Evolutionary conservation across 2,329 filamentous ascomycete species (phyloP).

Genomic region (Apiospora hydei): DNA sequence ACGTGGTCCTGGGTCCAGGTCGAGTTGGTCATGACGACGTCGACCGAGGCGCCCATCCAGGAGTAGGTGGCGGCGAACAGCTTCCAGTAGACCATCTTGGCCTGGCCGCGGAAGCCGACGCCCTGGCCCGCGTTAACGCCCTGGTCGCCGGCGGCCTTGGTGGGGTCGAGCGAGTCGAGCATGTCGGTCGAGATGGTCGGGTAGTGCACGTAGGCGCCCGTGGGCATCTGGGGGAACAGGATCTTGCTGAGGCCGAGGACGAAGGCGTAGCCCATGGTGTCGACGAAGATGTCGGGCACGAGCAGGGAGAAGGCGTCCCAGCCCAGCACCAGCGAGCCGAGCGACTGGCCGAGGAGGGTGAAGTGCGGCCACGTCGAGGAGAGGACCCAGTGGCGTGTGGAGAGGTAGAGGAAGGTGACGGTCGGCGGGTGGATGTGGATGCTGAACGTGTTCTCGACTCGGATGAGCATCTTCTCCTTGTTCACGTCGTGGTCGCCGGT

Average conservation of each 20-base stretch:
- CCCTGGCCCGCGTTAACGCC: constrained; percentile 88
- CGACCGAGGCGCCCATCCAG: constrained; percentile 80
- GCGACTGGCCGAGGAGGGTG: constrained; percentile 90
- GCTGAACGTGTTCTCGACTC: constrained; percentile 89
- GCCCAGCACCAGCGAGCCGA: constrained; percentile 86
- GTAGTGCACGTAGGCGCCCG: constrained; percentile 95
- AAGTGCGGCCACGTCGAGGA: constrained; percentile 89
- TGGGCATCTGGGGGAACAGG: constrained; percentile 82
- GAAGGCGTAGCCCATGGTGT: constrained; percentile 99
- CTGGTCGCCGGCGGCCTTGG: constrained; percentile 62
- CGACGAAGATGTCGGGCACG: constrained; percentile 91
- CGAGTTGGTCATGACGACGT: constrained; percentile 97
- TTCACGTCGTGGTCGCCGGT: constrained; percentile 91
- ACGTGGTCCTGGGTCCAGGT: constrained; percentile 92
- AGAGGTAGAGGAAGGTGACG: constrained; percentile 88
- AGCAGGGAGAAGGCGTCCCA: constrained; percentile 94
- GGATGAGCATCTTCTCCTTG: constrained; percentile 78
- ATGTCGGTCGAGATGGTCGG: constrained; percentile 98
- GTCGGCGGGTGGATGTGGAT: constrained; percentile 86
- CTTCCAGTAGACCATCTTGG: constrained; percentile 86
- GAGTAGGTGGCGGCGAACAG: constrained; percentile 85
- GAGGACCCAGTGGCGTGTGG: constrained; percentile 85
- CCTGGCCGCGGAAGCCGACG: constrained; percentile 70
- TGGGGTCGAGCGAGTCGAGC: constrained; percentile 80
- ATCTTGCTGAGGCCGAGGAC: constrained; percentile 82